Base-by-base conservation (phyloP, 331 rosid genomes). In the Telfairia occidentalis region DNA sequence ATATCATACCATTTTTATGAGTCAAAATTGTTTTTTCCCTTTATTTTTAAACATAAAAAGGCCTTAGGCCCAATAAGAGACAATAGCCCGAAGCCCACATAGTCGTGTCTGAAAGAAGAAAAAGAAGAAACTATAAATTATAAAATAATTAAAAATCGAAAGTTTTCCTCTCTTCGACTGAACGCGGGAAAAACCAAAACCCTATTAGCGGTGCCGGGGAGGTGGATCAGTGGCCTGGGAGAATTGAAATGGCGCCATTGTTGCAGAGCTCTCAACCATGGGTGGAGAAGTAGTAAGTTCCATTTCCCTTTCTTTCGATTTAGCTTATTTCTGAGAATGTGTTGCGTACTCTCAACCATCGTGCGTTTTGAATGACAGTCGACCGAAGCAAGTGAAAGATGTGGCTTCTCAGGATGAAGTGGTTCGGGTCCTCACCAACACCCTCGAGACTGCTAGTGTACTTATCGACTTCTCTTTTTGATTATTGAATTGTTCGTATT, bases 331-430 rank as follows among this genome's bases (percentile, higher is more conserved):
- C 49, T 69, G n/a, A 18, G 30, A 59, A 71, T 30, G 1, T 30
- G n/a, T 30, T 49, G 18, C 46, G 3, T 71, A 9, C 6, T 30
- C 11, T 30, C 45, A 5, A 65, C 30, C 32, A 1, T 49, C 4
- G 18, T 4, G 10, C n/a, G 49, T 74, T 30, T 2, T 42, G 69
- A 5, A 30, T 69, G 5, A 11, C 82, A 94, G 98, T 83, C 92
- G 97, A 0, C 97, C 98, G 42, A 95, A 78, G 92, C 89, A 88
- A 85, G 96, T 95, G 61, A 91, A 91, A 83, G 98, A 94, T 58
- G 92, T 94, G 15, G 95, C 97, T 46, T 90, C 91, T 80, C 98
- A 94, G 80, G 96, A 94, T 5, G 98, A 94, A 87, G 97, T 94
- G 32, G 93, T 94, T 77, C 92, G 96, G 21, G 97, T 90, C 43